These are phyloP conservation scores for Biscogniauxia marginata DNA, from an alignment of 2,329 filamentous ascomycete genomes.

Conservation along the genomic window DNA sequence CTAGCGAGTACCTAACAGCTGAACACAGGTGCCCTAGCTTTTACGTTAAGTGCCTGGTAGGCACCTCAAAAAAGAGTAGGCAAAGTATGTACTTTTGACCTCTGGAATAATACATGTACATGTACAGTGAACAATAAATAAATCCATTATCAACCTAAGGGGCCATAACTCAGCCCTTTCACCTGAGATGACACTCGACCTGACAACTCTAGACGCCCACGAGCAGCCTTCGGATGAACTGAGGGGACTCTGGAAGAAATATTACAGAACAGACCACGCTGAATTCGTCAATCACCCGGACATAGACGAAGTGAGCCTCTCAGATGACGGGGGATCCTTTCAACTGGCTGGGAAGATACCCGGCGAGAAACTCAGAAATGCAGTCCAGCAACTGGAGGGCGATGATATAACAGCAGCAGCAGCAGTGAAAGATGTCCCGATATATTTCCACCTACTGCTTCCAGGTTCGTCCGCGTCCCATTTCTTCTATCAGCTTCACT, in stretches of 20 bases:
- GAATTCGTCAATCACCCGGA: slow-evolving; percentile 52
- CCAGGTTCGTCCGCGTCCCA: slow-evolving; percentile 56
- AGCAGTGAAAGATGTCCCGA: slow-evolving; percentile 39
- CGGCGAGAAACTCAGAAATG: slow-evolving; percentile 39
- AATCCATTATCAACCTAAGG: too few relatives aligned
- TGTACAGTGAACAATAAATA: too few relatives aligned
- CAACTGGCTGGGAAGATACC: slow-evolving; percentile 44
- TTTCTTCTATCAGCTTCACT: too few relatives aligned
- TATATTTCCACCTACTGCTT: slow-evolving; percentile 65
- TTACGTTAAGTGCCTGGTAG: too few relatives aligned
- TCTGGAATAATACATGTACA: too few relatives aligned
- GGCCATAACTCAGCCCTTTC: too few relatives aligned
- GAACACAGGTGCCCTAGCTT: too few relatives aligned
- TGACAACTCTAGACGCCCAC: slow-evolving; percentile 66
- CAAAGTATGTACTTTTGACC: too few relatives aligned
- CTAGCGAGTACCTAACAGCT: too few relatives aligned
- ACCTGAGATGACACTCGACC: slow-evolving; percentile 40
- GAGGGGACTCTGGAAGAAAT: slow-evolving; percentile 71
- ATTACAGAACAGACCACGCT: slow-evolving; percentile 58
- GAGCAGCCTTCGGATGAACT: slow-evolving; percentile 72
- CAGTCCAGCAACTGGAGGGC: slow-evolving; percentile 43
- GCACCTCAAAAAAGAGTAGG: too few relatives aligned
- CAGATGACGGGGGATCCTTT: slow-evolving; percentile 44
- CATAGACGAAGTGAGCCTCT: slow-evolving; percentile 51
- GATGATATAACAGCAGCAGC: slow-evolving; percentile 30